A percentile compares a stretch with the other conserved stretches of the same genome.
Evolutionary conservation across 352 stramenopile species (phyloP).

Genomic region (Phytophthora ohioensis): DNA sequence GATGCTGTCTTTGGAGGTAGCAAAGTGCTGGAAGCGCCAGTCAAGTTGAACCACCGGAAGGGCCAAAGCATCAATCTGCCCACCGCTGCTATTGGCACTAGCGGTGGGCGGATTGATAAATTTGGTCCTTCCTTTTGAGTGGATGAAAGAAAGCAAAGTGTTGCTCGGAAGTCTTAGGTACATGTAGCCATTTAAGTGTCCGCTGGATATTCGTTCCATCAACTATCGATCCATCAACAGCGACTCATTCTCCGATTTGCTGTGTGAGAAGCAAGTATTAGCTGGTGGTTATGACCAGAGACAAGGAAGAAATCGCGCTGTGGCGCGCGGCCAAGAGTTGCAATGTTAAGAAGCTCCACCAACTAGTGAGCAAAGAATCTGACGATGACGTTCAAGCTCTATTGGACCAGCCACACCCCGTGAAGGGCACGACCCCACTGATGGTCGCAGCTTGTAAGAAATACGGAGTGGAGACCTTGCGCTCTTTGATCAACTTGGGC

Average conservation of each 20-base stretch:
- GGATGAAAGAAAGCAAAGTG: too few species aligned
- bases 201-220: conserved; percentile 27
- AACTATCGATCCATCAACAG: conserved; percentile 7
- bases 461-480: conserved; percentile 54
- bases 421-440: conserved; percentile 66
- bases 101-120: too few species aligned
- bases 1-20: too few species aligned
- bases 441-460: conserved; percentile 75
- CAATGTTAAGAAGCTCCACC: conserved; percentile 43
- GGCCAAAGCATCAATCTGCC: too few species aligned
- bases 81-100: too few species aligned
- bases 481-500: conserved; percentile 65
- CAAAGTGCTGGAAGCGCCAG: too few species aligned
- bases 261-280: background rate
- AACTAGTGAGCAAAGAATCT: conserved; percentile 29
- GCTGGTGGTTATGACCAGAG: conserved; percentile 11
- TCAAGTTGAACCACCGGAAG: too few species aligned
- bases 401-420: conserved; percentile 55
- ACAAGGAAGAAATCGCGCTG: conserved; percentile 30
- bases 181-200: conserved; percentile 21
- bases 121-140: too few species aligned
- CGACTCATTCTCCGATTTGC: conserved; percentile 36
- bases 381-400: conserved; percentile 28
- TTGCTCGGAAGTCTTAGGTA: conserved; percentile 4
- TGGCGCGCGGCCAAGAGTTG: conserved; percentile 44